phyloP scores from a whole-genome alignment of 805 yeast genomes.

The Hanseniaspora thailandica region DNA sequence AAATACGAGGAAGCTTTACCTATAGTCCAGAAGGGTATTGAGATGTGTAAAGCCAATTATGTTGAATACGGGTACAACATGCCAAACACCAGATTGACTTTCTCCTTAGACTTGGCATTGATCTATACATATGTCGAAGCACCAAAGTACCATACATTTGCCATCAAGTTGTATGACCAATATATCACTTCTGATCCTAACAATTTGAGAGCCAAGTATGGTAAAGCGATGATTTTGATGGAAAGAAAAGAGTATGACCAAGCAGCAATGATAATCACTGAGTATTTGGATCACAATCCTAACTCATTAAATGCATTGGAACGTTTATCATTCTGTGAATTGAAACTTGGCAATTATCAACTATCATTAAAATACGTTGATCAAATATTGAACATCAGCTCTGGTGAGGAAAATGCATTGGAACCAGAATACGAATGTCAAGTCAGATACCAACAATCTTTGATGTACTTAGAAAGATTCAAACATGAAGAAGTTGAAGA shows the following conservation, averaged over 20 bases:
- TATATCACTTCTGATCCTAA: conserved; percentile 38
- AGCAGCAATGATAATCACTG: conserved; percentile 44
- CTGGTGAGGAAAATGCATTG: conserved; percentile 34
- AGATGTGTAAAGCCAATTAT: conserved; percentile 38
- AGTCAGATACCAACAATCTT: conserved; percentile 74
- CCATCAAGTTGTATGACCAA: conserved; percentile 56
- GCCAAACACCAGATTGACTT: conserved; percentile 42
- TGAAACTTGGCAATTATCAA: conserved; percentile 42
- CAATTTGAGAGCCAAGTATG: conserved; percentile 56
- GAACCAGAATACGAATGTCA: conserved; percentile 38
- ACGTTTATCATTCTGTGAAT: conserved; percentile 70
- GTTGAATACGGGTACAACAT: conserved; percentile 39
- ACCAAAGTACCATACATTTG: conserved; percentile 73
- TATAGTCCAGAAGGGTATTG: conserved; percentile 49
- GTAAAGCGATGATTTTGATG: conserved; percentile 66
- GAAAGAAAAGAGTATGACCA: conserved; percentile 47
- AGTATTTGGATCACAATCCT: conserved; percentile 40
- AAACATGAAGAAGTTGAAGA: conserved; percentile 23
- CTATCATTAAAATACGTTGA: conserved; percentile 31
- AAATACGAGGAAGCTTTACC: conserved; percentile 55
- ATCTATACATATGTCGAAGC: conserved; percentile 78
- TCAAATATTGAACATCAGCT: conserved; percentile 26
- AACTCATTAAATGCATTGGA: conserved; percentile 47
- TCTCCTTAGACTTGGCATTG: conserved; percentile 57
- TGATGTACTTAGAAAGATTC: conserved; percentile 27